Evolutionary conservation across 116 monocot species (phyloP), one percentile per base, ranked within the genome.

Genomic region (Posidonia oceanica): DNA sequence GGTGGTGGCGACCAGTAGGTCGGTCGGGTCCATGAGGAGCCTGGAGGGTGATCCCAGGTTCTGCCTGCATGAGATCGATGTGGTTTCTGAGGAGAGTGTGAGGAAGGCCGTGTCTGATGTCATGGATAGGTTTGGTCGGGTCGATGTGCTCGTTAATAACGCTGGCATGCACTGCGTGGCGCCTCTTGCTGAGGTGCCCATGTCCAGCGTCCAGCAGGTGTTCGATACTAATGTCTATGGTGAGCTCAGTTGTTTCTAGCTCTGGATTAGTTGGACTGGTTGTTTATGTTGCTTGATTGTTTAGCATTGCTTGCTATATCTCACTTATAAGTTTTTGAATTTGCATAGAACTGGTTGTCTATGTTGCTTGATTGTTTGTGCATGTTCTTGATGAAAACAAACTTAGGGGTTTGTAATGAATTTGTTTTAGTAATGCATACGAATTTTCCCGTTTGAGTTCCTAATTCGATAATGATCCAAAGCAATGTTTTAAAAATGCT

Each of bases 81-180:
- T 97, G 36, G 54, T 70, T 14, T 85, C 87, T 16, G 89, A 92
- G 36, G 85, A 83, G 53, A 87, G 84, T 82, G 55, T 85, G 7
- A 36, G 67, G 59, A 75, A 36, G 36, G 78, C 77, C 7, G 75
- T 90, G 44, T 71, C 65, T 22, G 72, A 59, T 39, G 64, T 64
- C 11, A 41, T 97, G 58, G 79, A 69, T 21, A 79, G 54, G 75
- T 90, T 84, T 57, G 98, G 93, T 0, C 62, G 87, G 68, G 78
- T 98, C 59, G 98, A 98, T 61, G 89, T 98, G 71, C 76, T 98
- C 11, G 83, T 98, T 14, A 98, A 98, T 67, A 98, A 98, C 59
- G 98, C 98, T 2, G 98, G 98, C 12, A 59, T 93, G 4, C 90
- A 87, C 71, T 70, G 84, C 59, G 93, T 93, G 14, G 98, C 83